Percentiles rank a stretch among this genome's conserved stretches.
phyloP scores from a whole-genome alignment of 371 early-diverging fungal genomes.

The Mucor sp. region DNA sequence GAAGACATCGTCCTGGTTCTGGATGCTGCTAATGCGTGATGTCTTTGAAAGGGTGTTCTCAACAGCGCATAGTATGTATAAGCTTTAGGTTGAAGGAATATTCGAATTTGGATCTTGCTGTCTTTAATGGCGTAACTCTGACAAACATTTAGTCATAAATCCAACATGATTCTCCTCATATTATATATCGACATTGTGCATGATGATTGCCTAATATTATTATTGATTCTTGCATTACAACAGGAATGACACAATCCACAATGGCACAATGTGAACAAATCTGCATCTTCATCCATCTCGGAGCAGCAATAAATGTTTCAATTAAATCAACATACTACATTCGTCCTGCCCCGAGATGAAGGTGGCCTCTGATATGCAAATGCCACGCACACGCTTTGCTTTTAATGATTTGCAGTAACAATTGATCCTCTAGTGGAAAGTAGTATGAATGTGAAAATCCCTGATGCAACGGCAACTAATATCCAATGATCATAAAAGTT shows the following conservation, averaged over 20 bases:
- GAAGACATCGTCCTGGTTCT: neutral
- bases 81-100: too few species aligned
- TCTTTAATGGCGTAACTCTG: neutral
- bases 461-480: too few species aligned
- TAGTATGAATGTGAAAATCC: too few species aligned
- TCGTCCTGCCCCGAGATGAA: neutral
- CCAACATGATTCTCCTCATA: neutral
- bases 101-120: too few species aligned
- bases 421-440: neutral
- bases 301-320: neutral
- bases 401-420: neutral
- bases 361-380: too few species aligned
- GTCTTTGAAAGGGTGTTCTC: too few species aligned
- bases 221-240: neutral
- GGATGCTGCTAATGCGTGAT: neutral
- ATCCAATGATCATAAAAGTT: too few species aligned
- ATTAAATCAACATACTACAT: neutral
- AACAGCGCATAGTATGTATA: too few species aligned
- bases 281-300: neutral
- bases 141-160: neutral
- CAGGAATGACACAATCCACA: neutral
- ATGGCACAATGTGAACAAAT: neutral
- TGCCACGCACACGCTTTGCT: too few species aligned
- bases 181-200: neutral
- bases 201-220: neutral